These are phyloP conservation scores for Betula pendula DNA, from an alignment of 306 rosid genomes.

Conservation along the genomic window DNA sequence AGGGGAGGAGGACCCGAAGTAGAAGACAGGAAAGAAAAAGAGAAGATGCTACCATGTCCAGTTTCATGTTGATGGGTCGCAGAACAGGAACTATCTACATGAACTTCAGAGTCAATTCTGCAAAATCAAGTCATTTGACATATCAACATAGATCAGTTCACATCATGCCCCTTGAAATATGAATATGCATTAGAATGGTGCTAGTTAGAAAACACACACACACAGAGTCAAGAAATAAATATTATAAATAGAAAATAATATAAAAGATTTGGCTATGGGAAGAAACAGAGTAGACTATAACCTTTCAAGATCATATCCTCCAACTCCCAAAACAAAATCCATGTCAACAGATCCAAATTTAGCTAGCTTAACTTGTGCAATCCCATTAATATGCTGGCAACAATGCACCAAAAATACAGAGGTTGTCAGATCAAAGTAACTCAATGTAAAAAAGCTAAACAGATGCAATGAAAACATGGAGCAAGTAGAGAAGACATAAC, in stretches of 20 bases:
- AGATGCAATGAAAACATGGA: neutral
- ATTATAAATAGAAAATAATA: constrained; percentile 7
- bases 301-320: constrained; percentile 95
- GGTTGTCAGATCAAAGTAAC: constrained; percentile 14
- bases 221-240: neutral
- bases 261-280: neutral
- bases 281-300: constrained; percentile 27
- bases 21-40: neutral
- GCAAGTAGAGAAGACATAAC: neutral
- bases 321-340: constrained; percentile 90
- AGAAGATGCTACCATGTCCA: constrained; percentile 53
- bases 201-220: neutral
- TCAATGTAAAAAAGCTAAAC: constrained; percentile 16
- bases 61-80: constrained; percentile 52
- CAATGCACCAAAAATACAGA: constrained; percentile 29
- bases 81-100: constrained; percentile 52
- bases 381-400: constrained; percentile 77
- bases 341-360: constrained; percentile 84
- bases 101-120: constrained; percentile 81
- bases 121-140: constrained; percentile 27
- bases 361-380: constrained; percentile 81
- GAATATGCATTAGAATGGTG: constrained; percentile 14
- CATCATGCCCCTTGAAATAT: neutral
- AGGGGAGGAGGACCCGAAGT: neutral
- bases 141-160: constrained; percentile 15